Base-by-base conservation (phyloP, 768 basidiomycete genomes). In the Termitomyces sp. region DNA sequence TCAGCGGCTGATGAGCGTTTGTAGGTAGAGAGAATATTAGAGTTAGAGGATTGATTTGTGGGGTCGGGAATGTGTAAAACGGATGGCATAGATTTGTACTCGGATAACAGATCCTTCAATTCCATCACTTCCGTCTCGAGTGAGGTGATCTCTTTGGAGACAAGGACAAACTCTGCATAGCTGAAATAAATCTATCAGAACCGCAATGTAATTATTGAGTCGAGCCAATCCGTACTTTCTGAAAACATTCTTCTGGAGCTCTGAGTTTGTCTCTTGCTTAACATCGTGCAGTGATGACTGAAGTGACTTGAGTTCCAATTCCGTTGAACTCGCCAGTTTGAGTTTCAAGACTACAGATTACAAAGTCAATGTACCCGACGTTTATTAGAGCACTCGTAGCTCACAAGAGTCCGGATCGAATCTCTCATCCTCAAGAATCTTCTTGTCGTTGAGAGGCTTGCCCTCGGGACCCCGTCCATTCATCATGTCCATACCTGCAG, bases 121-220 rank as follows among this genome's bases (percentile, higher is more conserved):
- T 98, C 95, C 32, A 98, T 81, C 89, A 98, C 92, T 70, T 98
- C 95, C 67, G 94, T 95, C 76, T 99, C 97, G 28, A 99, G 83
- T 1, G 91, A 88, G 28, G 90, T 88, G 54, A 99, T 96, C 73
- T 98, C 97, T 68, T 98, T 98, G 4, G 97, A 97, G 22, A 99
- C 92, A 56, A 89, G 80, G 28, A 99, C 92, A 68, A 98, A 98
- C 69, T 98, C 94, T 47, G 94, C 91, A 68, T 98, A 98, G 73
- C 96, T 98, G 65, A 18, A 30, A 18, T 16, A 10, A 22, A 44
- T 30, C 20, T 45, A 57, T 59, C 22, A 64, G 50, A 54, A 28
- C 47, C 10, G 35, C 5, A 36, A 36, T 36, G 36, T 7, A 32
- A 10, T 45, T n/a, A 5, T 20, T 48, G n/a, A 24, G 24, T 51